Evolutionary conservation across 1,139 yeast genomes (phyloP).

Genomic region (Taphrina deformans): DNA sequence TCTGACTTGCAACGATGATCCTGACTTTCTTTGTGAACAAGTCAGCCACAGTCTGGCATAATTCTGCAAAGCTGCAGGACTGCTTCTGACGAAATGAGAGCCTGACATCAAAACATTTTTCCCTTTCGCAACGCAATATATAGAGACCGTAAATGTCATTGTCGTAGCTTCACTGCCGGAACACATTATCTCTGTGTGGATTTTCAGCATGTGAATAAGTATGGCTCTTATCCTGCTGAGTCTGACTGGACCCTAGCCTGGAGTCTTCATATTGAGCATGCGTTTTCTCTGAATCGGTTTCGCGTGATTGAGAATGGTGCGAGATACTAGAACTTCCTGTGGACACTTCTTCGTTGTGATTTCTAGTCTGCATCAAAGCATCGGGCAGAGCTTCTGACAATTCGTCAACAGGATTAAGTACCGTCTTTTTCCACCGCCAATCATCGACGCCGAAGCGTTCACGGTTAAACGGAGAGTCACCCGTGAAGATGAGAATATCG

Average conservation of each 20-base stretch:
- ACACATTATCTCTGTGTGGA: not conserved
- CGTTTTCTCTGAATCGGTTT: slow-evolving; percentile 1
- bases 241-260: no score
- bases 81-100: no score
- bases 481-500: slow-evolving; percentile 53
- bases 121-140: no score
- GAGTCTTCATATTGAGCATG: not conserved
- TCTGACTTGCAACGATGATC: no score
- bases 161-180: no score
- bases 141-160: no score
- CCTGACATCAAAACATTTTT: no score
- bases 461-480: slow-evolving; percentile 44
- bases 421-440: slow-evolving; percentile 24
- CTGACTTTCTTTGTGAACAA: no score
- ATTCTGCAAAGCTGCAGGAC: no score
- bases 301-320: not conserved
- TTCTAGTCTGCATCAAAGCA: slow-evolving; percentile 6
- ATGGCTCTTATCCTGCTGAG: not conserved
- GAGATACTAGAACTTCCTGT: not conserved
- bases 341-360: not conserved
- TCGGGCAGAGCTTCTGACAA: slow-evolving; percentile 22
- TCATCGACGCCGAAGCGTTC: slow-evolving; percentile 30
- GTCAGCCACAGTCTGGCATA: no score
- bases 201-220: not conserved
- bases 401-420: slow-evolving; percentile 12